Base-by-base conservation (phyloP, 1,284 basidiomycete species). In the Meripilus lineatus region DNA sequence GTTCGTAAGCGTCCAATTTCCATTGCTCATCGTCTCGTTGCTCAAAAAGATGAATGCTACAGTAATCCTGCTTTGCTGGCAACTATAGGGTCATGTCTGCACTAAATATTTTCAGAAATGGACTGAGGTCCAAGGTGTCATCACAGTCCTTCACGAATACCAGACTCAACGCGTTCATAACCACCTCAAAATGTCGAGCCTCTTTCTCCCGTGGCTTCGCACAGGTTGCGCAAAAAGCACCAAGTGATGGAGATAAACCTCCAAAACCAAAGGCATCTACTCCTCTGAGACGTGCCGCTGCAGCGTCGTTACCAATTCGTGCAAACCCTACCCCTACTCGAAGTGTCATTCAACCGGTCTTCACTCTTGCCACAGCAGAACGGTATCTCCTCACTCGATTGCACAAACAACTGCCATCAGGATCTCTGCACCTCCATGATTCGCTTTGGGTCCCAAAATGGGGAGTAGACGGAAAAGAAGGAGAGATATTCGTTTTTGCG, bases 401-500 rank as follows among this genome's bases (percentile, higher is more conserved):
- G 7, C 72, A 75, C 15, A 53, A 56, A 8, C 71, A 72, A 24
- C 70, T 84, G 5, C 81, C 83, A 0, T 47, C 69, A 0, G 63
- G 66, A 15, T 68, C 81, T 3, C 74, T 76, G 48, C 68, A 71
- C 15, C 70, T 89, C 15, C 81, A 89, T 46, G 86, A 89, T 23
- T 57, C 85, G 5, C 83, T 79, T 72, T 90, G 86, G 84, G 69
- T 89, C 20, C 84, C 87, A n/a, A 70, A 72, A 55, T 84, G 84
- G 79, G 69, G 70, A 37, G 60, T 61, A 15, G 68, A 74, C 42
- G 81, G 81, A 2, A 70, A 77, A 46, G 73, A 84, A 48, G 90
- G 90, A n/a, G 91, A 94, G 61, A 70, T 92, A 18, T 93, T 93
- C 63, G 74, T 93, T 10, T 94, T 94, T 60, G 74, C 75, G 24